These are phyloP conservation scores for Paecilomyces sp. DNA, from an alignment of 2,329 filamentous ascomycete species.

Conservation along the genomic window DNA sequence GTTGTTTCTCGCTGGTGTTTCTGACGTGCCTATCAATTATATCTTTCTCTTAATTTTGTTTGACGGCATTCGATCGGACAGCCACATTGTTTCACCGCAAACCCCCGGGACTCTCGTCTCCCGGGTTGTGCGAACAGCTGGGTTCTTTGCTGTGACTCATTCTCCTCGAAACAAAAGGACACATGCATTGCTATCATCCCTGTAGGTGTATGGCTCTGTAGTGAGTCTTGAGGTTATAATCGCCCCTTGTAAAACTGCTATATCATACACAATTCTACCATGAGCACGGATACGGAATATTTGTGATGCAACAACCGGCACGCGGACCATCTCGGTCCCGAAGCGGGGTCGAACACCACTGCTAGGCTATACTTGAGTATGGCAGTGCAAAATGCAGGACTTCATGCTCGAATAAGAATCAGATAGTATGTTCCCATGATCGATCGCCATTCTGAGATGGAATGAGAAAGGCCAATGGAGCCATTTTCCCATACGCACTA, in stretches of 20 bases:
- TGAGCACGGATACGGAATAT: not conserved
- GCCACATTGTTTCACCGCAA: no score
- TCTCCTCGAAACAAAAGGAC: no score
- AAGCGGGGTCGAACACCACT: not conserved
- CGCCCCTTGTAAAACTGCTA: not conserved
- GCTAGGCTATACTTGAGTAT: not conserved
- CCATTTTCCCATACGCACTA: no score
- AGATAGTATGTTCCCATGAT: not conserved
- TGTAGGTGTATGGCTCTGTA: no score
- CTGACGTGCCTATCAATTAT: no score
- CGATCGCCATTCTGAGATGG: not conserved
- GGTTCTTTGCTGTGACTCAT: no score
- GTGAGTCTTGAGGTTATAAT: not conserved
- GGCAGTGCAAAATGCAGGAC: not conserved
- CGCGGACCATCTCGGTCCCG: not conserved
- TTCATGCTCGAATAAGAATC: not conserved
- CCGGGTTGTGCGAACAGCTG: no score
- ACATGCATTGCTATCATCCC: no score
- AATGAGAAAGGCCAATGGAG: not conserved
- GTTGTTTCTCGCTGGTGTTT: no score
- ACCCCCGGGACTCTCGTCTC: no score
- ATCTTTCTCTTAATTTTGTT: no score
- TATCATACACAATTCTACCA: not conserved
- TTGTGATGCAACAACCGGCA: not conserved
- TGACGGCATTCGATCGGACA: no score